Base-by-base conservation (phyloP, 176 grass and related monocot species). In the Oryza meridionalis region DNA sequence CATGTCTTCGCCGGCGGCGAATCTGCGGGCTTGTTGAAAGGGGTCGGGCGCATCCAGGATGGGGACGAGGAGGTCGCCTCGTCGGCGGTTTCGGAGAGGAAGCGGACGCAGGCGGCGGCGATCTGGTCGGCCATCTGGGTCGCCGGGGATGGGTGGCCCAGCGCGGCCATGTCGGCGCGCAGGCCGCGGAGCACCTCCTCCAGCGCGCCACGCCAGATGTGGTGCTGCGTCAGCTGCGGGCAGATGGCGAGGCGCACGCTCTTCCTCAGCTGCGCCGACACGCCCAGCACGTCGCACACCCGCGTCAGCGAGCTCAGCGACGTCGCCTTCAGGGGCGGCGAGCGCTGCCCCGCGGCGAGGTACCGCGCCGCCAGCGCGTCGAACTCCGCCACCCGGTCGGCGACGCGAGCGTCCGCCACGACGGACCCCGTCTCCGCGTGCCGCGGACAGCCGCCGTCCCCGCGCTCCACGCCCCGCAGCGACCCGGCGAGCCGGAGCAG, bases 151-250 rank as follows among this genome's bases (percentile, higher is more conserved):
- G 26, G 38, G 32, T 11, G 75, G 15, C 82, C 83, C 26, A 89
- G 82, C 1, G 74, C 82, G 37, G 49, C 76, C 46, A 94, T 81
- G 79, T 92, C 94, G 24, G 73, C 66, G 46, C 85, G 83, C 19
- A 94, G 80, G 80, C 94, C 90, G 51, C 71, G 72, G 65, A 94
- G 85, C 69, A 94, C 88, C 70, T 88, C 88, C 78, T 92, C 86
- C 43, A 97, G 90, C 62, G 92, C 84, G 81, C 78, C 90, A 0
- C 94, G 85, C 94, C 94, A 97, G 58, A 94, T 64, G 65, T 86
- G 88, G 70, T 97, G 92, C 75, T 92, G 94, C 70, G 92, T 97
- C 40, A 94, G 86, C 93, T 94, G 94, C 37, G 90, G 90, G 81
- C 86, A 97, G 40, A 97, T 70, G 17, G 86, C 87, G 47, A 91